phyloP scores from a whole-genome alignment of 2,329 filamentous ascomycete species.

The Chrysosporium keratinophilum region DNA sequence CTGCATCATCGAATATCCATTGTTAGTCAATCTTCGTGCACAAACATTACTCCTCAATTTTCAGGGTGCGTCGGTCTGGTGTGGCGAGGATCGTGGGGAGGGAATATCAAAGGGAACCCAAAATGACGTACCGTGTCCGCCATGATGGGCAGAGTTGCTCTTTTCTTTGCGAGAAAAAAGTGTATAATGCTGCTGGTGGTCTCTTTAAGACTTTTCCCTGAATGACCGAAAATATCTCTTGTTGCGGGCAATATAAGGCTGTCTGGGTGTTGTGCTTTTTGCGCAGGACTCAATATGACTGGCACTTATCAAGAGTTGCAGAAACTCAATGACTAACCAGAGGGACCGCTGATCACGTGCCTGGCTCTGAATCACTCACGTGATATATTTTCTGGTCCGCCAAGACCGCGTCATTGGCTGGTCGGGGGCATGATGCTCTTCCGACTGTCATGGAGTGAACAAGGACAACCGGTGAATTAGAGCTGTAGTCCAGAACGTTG shows the following conservation, averaged over 20 bases:
- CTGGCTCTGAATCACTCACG: background rate
- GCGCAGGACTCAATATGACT: background rate
- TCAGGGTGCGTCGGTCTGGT: background rate
- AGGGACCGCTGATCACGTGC: background rate
- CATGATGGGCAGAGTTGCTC: constrained; percentile 23
- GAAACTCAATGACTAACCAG: constrained; percentile 7
- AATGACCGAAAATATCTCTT: background rate
- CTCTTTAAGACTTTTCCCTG: background rate
- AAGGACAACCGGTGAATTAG: too few species aligned
- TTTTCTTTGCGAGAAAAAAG: background rate
- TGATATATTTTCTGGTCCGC: background rate
- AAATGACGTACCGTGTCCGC: constrained; percentile 37
- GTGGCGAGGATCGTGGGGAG: constrained; percentile 22
- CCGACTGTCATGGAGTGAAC: too few species aligned
- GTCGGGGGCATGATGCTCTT: background rate
- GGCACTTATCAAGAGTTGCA: background rate
- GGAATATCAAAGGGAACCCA: constrained; percentile 26
- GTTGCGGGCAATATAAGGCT: background rate
- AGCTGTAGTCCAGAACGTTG: too few species aligned
- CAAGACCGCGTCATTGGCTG: background rate
- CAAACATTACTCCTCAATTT: background rate
- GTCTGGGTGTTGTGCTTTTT: background rate
- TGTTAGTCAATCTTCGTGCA: constrained; percentile 17
- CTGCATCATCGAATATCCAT: constrained; percentile 23
- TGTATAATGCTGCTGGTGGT: background rate